A percentile compares a stretch with the other conserved stretches of the same genome.
These are phyloP conservation scores for Polytolypa hystricis DNA, from an alignment of 2,329 filamentous ascomycete genomes.

Conservation along the genomic window DNA sequence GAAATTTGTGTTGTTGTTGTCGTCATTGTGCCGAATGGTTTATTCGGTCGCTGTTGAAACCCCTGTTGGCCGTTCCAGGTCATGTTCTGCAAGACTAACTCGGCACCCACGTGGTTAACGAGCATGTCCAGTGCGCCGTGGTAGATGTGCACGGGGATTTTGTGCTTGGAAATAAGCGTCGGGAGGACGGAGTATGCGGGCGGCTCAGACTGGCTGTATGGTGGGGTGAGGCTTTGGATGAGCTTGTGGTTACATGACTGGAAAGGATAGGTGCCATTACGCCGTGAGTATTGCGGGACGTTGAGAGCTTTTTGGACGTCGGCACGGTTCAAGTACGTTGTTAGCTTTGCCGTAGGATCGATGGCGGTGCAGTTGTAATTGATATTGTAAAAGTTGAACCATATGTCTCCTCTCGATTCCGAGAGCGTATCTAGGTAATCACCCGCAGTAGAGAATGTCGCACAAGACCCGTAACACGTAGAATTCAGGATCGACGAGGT, in stretches of 20 bases:
- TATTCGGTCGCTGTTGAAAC: constrained; percentile 19
- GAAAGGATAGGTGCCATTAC: constrained; percentile 12
- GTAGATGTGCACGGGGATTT: constrained; percentile 26
- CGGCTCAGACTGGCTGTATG: constrained; percentile 14
- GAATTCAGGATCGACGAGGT: constrained; percentile 22
- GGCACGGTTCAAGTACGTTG: constrained; percentile 23
- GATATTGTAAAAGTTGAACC: constrained; percentile 27
- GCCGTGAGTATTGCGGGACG: constrained; percentile 9
- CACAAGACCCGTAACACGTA: constrained; percentile 26
- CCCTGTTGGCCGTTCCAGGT: constrained; percentile 29
- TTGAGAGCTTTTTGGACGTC: constrained; percentile 26
- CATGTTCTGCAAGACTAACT: constrained; percentile 31
- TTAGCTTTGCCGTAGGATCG: constrained; percentile 15
- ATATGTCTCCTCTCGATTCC: constrained; percentile 11
- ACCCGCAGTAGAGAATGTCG: constrained; percentile 24
- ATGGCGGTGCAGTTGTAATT: constrained; percentile 21
- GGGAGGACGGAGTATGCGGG: constrained; percentile 26
- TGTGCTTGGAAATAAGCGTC: constrained; percentile 20
- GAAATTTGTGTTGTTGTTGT: constrained; percentile 12
- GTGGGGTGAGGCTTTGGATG: constrained; percentile 16
- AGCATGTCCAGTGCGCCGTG: constrained; percentile 29
- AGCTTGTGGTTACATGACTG: constrained; percentile 23
- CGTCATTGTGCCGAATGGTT: constrained; percentile 11
- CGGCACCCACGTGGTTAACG: constrained; percentile 27
- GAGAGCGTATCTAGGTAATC: constrained; percentile 19